Evolutionary conservation across 345 rosid genomes (phyloP), one percentile per base, ranked within the genome.

Genomic region (Hypericum perforatum): DNA sequence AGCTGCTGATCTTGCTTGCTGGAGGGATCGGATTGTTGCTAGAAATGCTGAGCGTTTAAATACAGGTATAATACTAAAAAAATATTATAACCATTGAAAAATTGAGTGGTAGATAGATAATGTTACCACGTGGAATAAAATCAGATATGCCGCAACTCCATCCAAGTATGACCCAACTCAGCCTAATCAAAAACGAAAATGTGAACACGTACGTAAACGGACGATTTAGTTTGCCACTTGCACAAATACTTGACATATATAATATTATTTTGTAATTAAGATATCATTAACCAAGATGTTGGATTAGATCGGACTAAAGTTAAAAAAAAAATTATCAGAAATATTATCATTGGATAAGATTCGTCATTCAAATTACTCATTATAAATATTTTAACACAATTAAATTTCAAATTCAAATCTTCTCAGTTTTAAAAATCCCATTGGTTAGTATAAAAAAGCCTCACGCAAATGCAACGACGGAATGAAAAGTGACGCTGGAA

Each of bases 21-120:
- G n/a, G 60, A 16, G 80, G 82, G 78, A 70, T 80, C 84, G 81
- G 81, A 46, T 80, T 80, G 81, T 57, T 62, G 9, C 40, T 50
- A 32, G 8, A 7, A 11, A 1, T 22, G 32, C 32, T 22, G 32
- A 22, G 32, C 32, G 32, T 22, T 22, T 22, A 22, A 22, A 22
- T 22, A 1, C 32, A 22, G 32, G 32, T 22, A 22, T 22, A 22
- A 1, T 1, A 22, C 32, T 22, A 22, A 22, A 22, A 22, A 22
- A 22, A 1, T 22, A 22, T 22, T 22, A 22, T 22, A 22, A 22
- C 4, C 32, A 22, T 22, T 22, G 32, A 22, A 22, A 1, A 6
- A 12, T 11, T 2, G 40, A 43, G 16, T 32, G 39, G 37, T 47
- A 75, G 54, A n/a, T 50, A 65, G 63, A 49, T 22, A 40, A 53